A percentile compares a stretch with the other conserved stretches of the same genome.
These are phyloP conservation scores for Neofusicoccum sp. DNA, from an alignment of 2,329 filamentous ascomycete genomes.

Conservation along the genomic window DNA sequence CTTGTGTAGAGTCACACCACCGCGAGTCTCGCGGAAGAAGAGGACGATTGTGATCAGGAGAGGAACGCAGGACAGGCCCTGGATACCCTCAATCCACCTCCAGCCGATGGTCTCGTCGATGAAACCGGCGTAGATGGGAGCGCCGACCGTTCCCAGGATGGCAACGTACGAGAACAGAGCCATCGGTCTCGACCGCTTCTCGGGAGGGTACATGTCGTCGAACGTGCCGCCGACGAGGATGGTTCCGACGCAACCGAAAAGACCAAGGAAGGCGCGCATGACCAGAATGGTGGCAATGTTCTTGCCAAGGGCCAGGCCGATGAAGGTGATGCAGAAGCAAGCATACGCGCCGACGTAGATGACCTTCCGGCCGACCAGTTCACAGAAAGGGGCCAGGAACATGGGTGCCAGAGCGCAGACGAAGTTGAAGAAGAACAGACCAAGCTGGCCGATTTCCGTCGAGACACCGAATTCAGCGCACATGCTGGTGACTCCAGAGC, in stretches of 20 bases:
- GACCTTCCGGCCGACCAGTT: constrained; percentile 48
- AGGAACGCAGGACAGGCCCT: constrained; percentile 52
- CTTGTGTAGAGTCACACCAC: constrained; percentile 48
- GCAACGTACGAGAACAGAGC: constrained; percentile 50
- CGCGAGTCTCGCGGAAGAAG: constrained; percentile 49
- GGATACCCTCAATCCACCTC: constrained; percentile 55
- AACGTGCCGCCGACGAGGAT: constrained; percentile 53
- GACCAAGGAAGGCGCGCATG: constrained; percentile 47
- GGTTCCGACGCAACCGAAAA: constrained; percentile 52
- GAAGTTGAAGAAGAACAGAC: constrained; percentile 52
- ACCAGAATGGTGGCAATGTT: constrained; percentile 51
- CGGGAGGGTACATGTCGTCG: constrained; percentile 49
- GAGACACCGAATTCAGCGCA: constrained; percentile 44
- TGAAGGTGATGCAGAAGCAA: constrained; percentile 49
- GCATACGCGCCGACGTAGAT: constrained; percentile 48
- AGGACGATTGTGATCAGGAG: constrained; percentile 45
- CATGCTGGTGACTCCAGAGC: constrained; percentile 50
- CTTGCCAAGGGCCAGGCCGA: constrained; percentile 48
- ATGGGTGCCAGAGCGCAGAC: constrained; percentile 49
- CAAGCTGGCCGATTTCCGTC: constrained; percentile 47
- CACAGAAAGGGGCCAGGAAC: constrained; percentile 51
- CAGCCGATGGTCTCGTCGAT: constrained; percentile 54
- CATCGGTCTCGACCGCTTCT: constrained; percentile 48
- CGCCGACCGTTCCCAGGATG: constrained; percentile 53
- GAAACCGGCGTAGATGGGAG: constrained; percentile 55